These are phyloP conservation scores for Alisma plantagoaquatica DNA, from an alignment of 106 monocot genomes.

Conservation along the genomic window DNA sequence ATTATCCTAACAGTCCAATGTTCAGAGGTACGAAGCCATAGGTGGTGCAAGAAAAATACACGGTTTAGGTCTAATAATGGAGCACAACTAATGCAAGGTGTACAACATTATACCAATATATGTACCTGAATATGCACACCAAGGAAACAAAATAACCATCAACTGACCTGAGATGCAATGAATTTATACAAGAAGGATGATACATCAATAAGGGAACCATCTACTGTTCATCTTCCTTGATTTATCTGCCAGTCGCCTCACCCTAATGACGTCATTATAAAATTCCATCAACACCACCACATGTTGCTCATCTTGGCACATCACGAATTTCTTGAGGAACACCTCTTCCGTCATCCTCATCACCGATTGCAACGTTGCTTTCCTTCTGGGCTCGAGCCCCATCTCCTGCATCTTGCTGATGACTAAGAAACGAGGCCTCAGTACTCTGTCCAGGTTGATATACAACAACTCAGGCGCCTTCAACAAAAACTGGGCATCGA, in stretches of 20 bases:
- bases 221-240: too few species aligned
- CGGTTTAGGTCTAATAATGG: too few species aligned
- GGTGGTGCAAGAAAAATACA: too few species aligned
- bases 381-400: constrained; percentile 4
- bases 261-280: constrained; percentile 9
- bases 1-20: too few species aligned
- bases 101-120: too few species aligned
- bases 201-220: too few species aligned
- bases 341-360: constrained; percentile 20
- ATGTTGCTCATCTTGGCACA: constrained; percentile 7
- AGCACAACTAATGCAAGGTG: too few species aligned
- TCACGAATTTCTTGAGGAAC: constrained; percentile 17
- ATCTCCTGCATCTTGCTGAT: constrained; percentile 8
- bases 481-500: constrained; percentile 3
- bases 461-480: constrained; percentile 7
- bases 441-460: constrained; percentile 18
- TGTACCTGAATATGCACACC: too few species aligned
- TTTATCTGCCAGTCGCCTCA: constrained; percentile 21
- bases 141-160: too few species aligned
- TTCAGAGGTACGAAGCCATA: too few species aligned
- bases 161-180: too few species aligned
- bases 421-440: constrained; percentile 13
- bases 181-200: too few species aligned
- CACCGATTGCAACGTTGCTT: background rate
- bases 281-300: constrained; percentile 12